phyloP scores from a whole-genome alignment of 306 rosid species.

The Casuarina equisetifolia region DNA sequence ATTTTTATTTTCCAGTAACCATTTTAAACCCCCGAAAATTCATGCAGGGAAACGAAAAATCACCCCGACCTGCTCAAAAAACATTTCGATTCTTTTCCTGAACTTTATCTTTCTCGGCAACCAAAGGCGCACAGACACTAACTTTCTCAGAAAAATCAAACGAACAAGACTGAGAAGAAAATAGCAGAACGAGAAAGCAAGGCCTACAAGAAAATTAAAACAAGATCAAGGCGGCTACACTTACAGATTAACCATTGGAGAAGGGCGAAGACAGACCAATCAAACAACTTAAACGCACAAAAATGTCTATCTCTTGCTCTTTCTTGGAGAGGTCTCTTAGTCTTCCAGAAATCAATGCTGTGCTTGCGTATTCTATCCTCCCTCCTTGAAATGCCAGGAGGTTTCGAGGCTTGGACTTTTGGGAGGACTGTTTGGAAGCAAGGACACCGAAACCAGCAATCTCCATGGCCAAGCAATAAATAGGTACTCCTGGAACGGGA shows the following conservation, averaged over 20 bases:
- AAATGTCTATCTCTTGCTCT: background rate
- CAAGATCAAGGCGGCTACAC: constrained; percentile 22
- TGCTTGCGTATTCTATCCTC: constrained; percentile 22
- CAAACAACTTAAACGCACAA: constrained; percentile 34
- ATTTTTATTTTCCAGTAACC: background rate
- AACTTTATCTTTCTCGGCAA: background rate
- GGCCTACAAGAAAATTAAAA: background rate
- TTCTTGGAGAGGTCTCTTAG: background rate
- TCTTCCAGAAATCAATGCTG: background rate
- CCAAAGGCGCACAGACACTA: constrained; percentile 7
- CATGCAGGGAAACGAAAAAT: background rate
- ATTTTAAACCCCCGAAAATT: background rate
- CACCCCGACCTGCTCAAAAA: background rate
- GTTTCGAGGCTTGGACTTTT: constrained; percentile 36
- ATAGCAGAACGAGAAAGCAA: constrained; percentile 17
- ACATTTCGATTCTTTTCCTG: background rate
- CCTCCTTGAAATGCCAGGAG: constrained; percentile 23
- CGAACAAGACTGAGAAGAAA: constrained; percentile 3
- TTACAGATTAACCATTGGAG: constrained; percentile 34
- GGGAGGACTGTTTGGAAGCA: constrained; percentile 32
- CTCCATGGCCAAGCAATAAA: constrained; percentile 31
- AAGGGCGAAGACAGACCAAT: constrained; percentile 18
- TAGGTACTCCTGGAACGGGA: constrained; percentile 32
- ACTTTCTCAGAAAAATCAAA: background rate
- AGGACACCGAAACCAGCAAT: constrained; percentile 9